Percentiles rank a stretch among this genome's conserved stretches.
Evolutionary conservation across 2,329 filamentous ascomycete species (phyloP).

Genomic region (Arachnopeziza araneosa): DNA sequence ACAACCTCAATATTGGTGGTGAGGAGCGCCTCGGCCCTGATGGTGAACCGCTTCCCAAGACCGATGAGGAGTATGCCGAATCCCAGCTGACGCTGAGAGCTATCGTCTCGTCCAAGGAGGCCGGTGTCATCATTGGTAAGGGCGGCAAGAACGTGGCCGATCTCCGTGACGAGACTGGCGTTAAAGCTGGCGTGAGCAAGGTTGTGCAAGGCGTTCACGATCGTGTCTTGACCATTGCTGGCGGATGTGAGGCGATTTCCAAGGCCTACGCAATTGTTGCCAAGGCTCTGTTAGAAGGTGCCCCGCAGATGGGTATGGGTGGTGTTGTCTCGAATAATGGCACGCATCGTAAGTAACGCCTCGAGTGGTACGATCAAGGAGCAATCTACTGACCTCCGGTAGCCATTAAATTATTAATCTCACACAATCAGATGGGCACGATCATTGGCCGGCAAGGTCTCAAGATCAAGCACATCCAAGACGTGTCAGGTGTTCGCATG

Average conservation of each 20-base stretch:
- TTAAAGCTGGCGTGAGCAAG: slow-evolving; percentile 98
- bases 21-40: slow-evolving; percentile 61
- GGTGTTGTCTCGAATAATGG: slow-evolving; percentile 81
- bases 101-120: slow-evolving; percentile 98
- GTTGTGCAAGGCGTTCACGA: slow-evolving; percentile 97
- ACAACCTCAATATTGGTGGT: slow-evolving; percentile 62
- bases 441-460: slow-evolving; percentile 95
- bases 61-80: slow-evolving; percentile 93
- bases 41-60: slow-evolving; percentile 77
- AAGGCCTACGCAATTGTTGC: slow-evolving; percentile 93
- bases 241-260: slow-evolving; percentile 79
- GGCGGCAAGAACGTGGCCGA: slow-evolving; percentile 97
- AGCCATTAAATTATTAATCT: slow-evolving; percentile 98
- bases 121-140: slow-evolving; percentile 98
- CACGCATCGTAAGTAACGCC: slow-evolving; percentile 74
- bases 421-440: slow-evolving; percentile 99
- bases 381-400: slow-evolving; percentile 8
- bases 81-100: slow-evolving; percentile 90
- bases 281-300: slow-evolving; percentile 84
- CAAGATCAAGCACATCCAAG: slow-evolving; percentile 99
- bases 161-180: slow-evolving; percentile 92
- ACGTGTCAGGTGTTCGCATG: slow-evolving; percentile 95
- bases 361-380: neutral
- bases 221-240: slow-evolving; percentile 92
- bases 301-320: slow-evolving; percentile 93